Evolutionary conservation across 441 rosid species (phyloP).

Genomic region (Syzygium syzygioides): DNA sequence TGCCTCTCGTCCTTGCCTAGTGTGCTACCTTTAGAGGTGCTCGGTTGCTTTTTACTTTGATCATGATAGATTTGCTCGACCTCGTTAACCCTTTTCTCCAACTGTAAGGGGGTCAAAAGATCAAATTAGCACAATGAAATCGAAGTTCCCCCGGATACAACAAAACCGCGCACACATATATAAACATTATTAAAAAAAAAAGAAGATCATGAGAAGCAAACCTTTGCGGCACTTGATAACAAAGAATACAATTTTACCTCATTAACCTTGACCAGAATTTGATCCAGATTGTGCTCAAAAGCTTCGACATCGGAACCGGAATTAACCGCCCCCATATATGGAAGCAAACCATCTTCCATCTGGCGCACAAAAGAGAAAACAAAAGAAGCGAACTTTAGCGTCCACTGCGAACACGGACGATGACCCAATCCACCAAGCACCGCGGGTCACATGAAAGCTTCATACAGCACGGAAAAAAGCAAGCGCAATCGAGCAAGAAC

Average conservation of each 20-base stretch:
- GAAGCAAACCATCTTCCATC: constrained; percentile 23
- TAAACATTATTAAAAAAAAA: not conserved
- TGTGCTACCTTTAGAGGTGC: constrained; percentile 42
- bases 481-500: not conserved
- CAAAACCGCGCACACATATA: not conserved
- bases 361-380: not conserved
- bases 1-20: constrained; percentile 63
- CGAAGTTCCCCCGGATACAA: not conserved
- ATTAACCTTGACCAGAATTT: constrained; percentile 44
- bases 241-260: constrained; percentile 26
- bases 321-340: constrained; percentile 10
- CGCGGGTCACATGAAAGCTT: not conserved
- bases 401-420: not conserved
- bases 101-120: constrained; percentile 31
- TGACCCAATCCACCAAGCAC: not conserved
- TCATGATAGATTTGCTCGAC: constrained; percentile 61
- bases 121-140: not conserved
- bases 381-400: not conserved
- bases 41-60: constrained; percentile 44
- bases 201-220: not conserved
- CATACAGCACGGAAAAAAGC: not conserved
- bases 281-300: constrained; percentile 47
- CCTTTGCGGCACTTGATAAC: not conserved
- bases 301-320: constrained; percentile 35
- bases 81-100: constrained; percentile 71